Evolutionary conservation across 768 basidiomycete species (phyloP).

Genomic region (Krasilnikovozyma curviuscula): DNA sequence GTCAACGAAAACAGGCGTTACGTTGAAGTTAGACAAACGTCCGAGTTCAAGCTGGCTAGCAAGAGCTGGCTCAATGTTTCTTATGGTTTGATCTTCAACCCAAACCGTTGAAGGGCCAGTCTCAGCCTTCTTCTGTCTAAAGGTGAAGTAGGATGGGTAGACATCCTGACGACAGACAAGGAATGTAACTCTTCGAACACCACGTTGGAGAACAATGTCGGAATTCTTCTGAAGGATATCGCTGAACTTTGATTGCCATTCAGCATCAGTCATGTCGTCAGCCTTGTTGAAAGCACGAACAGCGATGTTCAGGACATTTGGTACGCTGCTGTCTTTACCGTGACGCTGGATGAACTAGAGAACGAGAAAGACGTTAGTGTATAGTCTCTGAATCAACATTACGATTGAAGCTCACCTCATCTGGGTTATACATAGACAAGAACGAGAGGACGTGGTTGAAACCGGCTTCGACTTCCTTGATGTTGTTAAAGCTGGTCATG

Average conservation of each 20-base stretch:
- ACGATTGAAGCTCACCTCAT: constrained; percentile 7
- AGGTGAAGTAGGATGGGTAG: constrained; percentile 87
- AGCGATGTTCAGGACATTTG: constrained; percentile 86
- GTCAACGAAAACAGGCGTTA: constrained; percentile 89
- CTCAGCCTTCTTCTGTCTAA: constrained; percentile 42
- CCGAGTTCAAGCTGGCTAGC: constrained; percentile 95
- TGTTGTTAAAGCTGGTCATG: constrained; percentile 71
- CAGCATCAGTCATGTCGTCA: constrained; percentile 56
- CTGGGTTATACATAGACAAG: constrained; percentile 6
- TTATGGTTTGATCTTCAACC: constrained; percentile 87
- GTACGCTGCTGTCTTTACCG: constrained; percentile 50
- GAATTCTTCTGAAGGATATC: constrained; percentile 51
- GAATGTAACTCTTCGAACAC: constrained; percentile 79
- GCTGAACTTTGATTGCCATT: constrained; percentile 49
- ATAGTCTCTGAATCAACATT: too few species aligned
- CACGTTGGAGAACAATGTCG: constrained; percentile 44
- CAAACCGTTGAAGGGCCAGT: constrained; percentile 48
- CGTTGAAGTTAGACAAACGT: constrained; percentile 88
- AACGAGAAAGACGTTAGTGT: not conserved
- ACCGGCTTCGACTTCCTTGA: constrained; percentile 23
- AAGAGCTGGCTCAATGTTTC: constrained; percentile 93
- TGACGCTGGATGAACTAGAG: constrained; percentile 54
- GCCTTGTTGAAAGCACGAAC: constrained; percentile 67
- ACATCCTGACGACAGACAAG: constrained; percentile 67
- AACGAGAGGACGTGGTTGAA: constrained; percentile 11